Percentiles rank a stretch among this genome's conserved stretches.
phyloP scores from a whole-genome alignment of 352 stramenopile genomes.

The Nannochloropsis limnetica region DNA sequence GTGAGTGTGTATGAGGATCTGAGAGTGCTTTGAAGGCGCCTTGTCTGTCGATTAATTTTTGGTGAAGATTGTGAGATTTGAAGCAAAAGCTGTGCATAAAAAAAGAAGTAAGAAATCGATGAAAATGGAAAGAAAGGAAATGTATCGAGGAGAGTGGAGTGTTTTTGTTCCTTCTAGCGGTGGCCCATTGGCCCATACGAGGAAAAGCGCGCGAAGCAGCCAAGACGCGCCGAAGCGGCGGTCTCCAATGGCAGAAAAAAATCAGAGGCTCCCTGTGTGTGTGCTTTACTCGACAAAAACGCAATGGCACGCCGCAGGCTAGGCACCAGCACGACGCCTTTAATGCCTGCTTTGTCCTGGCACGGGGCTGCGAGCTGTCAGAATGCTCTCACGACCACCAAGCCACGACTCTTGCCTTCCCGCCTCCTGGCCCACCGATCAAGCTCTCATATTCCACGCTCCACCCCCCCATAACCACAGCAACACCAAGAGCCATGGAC shows the following conservation, averaged over 20 bases:
- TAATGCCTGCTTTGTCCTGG: neutral
- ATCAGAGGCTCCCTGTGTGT: neutral
- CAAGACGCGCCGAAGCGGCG: too few species aligned
- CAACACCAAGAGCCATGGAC: slow-evolving; percentile 3
- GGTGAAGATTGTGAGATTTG: neutral
- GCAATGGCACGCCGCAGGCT: neutral
- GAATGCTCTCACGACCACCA: neutral
- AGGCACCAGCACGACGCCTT: neutral
- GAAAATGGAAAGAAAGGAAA: neutral
- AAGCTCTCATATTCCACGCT: neutral
- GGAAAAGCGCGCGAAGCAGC: too few species aligned
- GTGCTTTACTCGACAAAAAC: too few species aligned
- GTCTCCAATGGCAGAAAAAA: too few species aligned
- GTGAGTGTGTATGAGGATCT: neutral
- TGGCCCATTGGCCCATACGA: too few species aligned
- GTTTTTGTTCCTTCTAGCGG: too few species aligned
- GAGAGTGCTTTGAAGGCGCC: neutral
- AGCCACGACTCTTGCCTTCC: neutral
- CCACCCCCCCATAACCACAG: neutral
- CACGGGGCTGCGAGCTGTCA: neutral
- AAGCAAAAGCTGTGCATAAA: neutral
- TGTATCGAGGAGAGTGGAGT: too few species aligned
- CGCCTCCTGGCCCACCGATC: neutral
- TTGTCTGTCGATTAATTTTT: neutral
- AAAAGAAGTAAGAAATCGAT: neutral